Base-by-base conservation (phyloP, 345 rosid genomes). In the Citrus sinensis region DNA sequence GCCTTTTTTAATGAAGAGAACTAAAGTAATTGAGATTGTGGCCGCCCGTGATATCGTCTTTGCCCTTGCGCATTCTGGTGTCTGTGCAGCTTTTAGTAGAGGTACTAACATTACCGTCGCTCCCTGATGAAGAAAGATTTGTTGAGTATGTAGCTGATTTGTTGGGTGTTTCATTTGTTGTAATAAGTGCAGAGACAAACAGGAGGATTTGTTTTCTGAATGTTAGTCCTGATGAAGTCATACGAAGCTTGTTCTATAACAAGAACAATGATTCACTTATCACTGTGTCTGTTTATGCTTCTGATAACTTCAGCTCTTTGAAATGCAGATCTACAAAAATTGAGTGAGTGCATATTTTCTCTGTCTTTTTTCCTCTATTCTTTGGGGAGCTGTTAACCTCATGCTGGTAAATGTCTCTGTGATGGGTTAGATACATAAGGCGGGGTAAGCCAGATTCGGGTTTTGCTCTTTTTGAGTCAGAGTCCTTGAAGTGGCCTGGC, bases 401-500 rank as follows among this genome's bases (percentile, higher is more conserved):
- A 7, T 40, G 22, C 70, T 68, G 58, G 10, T 16, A 34, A 73
- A 4, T 7, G 67, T 74, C 62, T 25, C 27, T 83, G 61, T 63
- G 67, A 74, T 77, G 78, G 69, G 16, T 85, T 83, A 95, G 99
- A 86, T 95, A 92, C 82, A 95, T 95, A 64, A 83, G 90, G 73
- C 90, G 98, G 86, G 94, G 95, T 74, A 89, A 93, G 85, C 98
- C 98, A 20, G 99, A 93, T 87, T 93, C 93, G 60, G 98, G 98
- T 35, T 95, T 95, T 85, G 88, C 99, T 16, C 93, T 95, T 76
- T 93, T 95, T 83, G 98, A 93, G 83, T 95, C 98, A 5, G 98
- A 95, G 70, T 92, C 97, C n/a, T 86, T 95, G 63, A 95, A 93
- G 80, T 95, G 99, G 99, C 99, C 99, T 29, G 99, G 99, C 24